These are phyloP conservation scores for Leccinum uliginosum DNA, from an alignment of 768 basidiomycete species.

Conservation along the genomic window DNA sequence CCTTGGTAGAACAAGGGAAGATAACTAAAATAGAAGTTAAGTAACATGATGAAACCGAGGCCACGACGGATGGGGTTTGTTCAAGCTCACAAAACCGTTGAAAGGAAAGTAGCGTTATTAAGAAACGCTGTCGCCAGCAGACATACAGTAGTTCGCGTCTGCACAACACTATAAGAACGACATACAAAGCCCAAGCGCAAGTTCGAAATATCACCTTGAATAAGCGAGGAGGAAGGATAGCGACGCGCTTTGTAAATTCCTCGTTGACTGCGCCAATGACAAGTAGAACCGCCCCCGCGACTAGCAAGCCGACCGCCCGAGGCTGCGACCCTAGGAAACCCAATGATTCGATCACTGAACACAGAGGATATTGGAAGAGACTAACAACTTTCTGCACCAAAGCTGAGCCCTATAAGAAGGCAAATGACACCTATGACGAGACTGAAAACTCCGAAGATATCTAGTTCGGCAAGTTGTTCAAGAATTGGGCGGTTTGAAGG, in stretches of 20 bases:
- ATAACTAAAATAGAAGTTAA: slow-evolving; percentile 34
- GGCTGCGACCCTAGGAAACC: slow-evolving; percentile 45
- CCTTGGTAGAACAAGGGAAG: slow-evolving; percentile 72
- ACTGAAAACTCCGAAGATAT: slow-evolving; percentile 62
- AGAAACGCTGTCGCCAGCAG: slow-evolving; percentile 56
- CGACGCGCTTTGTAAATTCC: slow-evolving; percentile 53
- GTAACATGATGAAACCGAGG: no score
- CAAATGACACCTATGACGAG: slow-evolving; percentile 64
- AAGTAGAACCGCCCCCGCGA: slow-evolving; percentile 49
- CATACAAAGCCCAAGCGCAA: neutral
- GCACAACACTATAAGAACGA: neutral
- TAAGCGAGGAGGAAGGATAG: slow-evolving; percentile 69
- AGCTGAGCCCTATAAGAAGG: slow-evolving; percentile 67
- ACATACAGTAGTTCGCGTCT: slow-evolving; percentile 67
- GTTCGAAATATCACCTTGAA: slow-evolving; percentile 47
- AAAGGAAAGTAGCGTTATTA: slow-evolving; percentile 60
- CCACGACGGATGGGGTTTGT: neutral
- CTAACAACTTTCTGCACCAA: slow-evolving; percentile 62
- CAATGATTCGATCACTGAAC: neutral
- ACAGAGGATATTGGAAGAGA: slow-evolving; percentile 10
- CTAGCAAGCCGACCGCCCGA: slow-evolving; percentile 54
- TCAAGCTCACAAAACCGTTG: slow-evolving; percentile 28
- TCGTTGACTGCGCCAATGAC: slow-evolving; percentile 54
- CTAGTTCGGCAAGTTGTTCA: slow-evolving; percentile 59
- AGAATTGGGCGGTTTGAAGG: slow-evolving; percentile 53